Percentiles rank a stretch among this genome's conserved stretches.
Evolutionary conservation across 495 filamentous ascomycete species (phyloP).

Genomic region (Corynascus novoguineensis): DNA sequence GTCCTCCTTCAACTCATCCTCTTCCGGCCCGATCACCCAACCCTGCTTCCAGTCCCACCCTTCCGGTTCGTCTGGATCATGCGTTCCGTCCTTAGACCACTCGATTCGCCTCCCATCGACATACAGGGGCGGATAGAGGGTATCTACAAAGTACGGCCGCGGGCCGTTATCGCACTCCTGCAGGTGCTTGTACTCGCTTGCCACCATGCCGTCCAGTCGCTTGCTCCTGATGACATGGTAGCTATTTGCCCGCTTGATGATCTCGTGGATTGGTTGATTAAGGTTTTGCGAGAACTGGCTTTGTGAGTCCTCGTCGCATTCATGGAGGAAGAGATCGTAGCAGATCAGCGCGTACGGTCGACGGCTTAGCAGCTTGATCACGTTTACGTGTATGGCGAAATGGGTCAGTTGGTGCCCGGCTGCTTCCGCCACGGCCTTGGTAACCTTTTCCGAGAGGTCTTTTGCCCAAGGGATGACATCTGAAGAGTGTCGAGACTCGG

Average conservation of each 20-base stretch:
- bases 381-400: not conserved
- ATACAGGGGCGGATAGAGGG: not conserved
- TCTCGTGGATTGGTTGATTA: not conserved
- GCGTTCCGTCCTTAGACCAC: not conserved
- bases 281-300: not conserved
- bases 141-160: not conserved
- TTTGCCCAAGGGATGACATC: not conserved
- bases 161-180: not conserved
- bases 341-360: slow-evolving; percentile 4
- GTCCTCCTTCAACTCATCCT: not conserved
- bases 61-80: not conserved
- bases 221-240: slow-evolving; percentile 1
- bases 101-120: not conserved
- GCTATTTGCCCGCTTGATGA: not conserved
- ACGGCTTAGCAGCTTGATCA: not conserved
- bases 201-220: not conserved
- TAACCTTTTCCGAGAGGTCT: not conserved
- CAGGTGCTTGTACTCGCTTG: not conserved
- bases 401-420: not conserved
- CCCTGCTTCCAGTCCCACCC: not conserved
- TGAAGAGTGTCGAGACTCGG: not conserved
- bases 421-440: not conserved
- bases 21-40: not conserved
- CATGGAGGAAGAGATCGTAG: not conserved
- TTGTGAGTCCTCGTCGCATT: not conserved